Percentiles rank a stretch among this genome's conserved stretches.
Evolutionary conservation across 371 early-diverging fungal species (phyloP).

Genomic region (Nematocida ironsii): DNA sequence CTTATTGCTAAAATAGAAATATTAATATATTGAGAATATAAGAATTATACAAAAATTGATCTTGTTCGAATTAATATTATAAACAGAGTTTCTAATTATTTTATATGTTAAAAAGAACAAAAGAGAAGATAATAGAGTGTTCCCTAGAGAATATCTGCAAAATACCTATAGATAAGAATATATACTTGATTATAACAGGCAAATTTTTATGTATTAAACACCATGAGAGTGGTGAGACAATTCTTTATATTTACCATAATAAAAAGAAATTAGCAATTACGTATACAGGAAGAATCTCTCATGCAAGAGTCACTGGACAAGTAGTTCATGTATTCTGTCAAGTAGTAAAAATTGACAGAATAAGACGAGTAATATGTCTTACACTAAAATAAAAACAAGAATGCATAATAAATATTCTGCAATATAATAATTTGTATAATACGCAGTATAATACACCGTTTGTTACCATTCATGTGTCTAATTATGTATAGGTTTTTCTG

Average conservation of each 20-base stretch:
- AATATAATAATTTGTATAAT: too few species aligned
- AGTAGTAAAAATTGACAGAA: conserved; percentile 2
- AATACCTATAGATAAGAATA: neutral
- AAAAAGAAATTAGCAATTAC: conserved; percentile 8
- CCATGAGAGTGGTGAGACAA: neutral
- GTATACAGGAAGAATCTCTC: neutral
- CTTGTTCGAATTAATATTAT: too few species aligned
- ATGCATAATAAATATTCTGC: neutral
- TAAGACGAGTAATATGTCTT: neutral
- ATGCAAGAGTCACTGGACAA: neutral
- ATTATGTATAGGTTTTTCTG: too few species aligned
- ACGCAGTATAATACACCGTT: too few species aligned
- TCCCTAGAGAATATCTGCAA: neutral
- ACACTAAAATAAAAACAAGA: neutral
- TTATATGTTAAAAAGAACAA: neutral
- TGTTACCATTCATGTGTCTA: too few species aligned
- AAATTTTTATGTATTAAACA: neutral
- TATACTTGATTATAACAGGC: neutral
- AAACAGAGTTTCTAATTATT: too few species aligned
- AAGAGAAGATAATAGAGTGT: conserved; percentile 17
- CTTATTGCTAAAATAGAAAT: too few species aligned
- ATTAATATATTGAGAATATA: too few species aligned
- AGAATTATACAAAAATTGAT: too few species aligned
- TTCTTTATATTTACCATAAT: neutral
- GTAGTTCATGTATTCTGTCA: conserved; percentile 13